Evolutionary conservation across 1,284 basidiomycete genomes (phyloP), one percentile per base, ranked within the genome.

Genomic region (Veloboletus limbatus): DNA sequence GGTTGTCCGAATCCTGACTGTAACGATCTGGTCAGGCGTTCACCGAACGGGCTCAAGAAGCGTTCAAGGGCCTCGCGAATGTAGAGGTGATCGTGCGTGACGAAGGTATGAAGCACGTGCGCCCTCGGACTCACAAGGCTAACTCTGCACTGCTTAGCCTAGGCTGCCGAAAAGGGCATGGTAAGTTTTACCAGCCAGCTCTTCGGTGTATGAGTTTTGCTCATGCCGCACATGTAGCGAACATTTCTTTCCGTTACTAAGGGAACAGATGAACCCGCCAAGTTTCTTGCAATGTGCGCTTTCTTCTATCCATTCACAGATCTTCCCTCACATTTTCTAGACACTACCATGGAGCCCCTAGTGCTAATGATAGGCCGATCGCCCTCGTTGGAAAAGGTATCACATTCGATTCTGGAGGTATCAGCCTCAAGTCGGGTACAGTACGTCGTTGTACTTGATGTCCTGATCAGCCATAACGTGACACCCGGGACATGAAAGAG

Each of bases 341-440:
- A 51, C 84, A 88, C 66, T 95, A 95, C 76, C 86, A 85, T 32
- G 92, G 91, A 25, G 82, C 81, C 6, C 61, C 76, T 2, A 68
- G 74, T 42, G 69, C 70, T 48, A 69, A 77, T 37, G 79, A 75
- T 0, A 73, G 74, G 43, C 88, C 88, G 8, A 72, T 92, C 5
- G 85, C 82, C 2, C 78, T 93, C 48, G 89, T 95, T 33, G 92
- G 92, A 36, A 95, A 95, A 58, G 92, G 90, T 47, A 86, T 93
- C 61, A 92, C 89, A 6, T 92, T 92, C 52, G 91, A 94, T 67
- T 82, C 85, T 6, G 92, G 92, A 73, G 92, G 92, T 58, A 94
- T 95, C 65, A 88, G 85, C 50, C 69, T 95, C 65, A 95, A 95
- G 70, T 81, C 86, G 16, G 68, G 77, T 31, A 75, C 78, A 24